These are phyloP conservation scores for Zygoascus tannicola DNA, from an alignment of 805 yeast genomes.

Conservation along the genomic window DNA sequence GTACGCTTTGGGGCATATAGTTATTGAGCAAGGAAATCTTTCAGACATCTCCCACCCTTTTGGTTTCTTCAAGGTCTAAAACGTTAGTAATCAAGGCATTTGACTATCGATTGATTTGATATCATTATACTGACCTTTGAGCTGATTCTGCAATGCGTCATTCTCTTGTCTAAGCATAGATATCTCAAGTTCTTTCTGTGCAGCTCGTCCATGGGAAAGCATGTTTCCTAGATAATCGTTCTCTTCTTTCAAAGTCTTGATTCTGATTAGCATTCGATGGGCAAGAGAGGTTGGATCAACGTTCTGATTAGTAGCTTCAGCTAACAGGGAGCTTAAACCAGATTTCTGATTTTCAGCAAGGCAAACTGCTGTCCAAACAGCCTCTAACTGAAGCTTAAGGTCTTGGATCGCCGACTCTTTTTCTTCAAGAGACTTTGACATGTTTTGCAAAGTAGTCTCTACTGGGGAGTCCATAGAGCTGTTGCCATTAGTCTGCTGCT, in stretches of 20 bases:
- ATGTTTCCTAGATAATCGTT: slow-evolving; percentile 56
- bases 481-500: background rate
- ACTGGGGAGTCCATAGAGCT: slow-evolving; percentile 18
- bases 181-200: slow-evolving; percentile 59
- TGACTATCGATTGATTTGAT: too few species aligned
- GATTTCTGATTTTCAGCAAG: slow-evolving; percentile 6
- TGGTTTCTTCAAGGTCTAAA: too few species aligned
- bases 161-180: slow-evolving; percentile 49
- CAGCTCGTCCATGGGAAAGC: slow-evolving; percentile 67
- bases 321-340: background rate
- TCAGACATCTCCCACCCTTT: background rate
- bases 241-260: slow-evolving; percentile 54
- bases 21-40: too few species aligned
- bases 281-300: slow-evolving; percentile 62
- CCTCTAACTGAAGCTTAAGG: slow-evolving; percentile 54
- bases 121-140: slow-evolving; percentile 10
- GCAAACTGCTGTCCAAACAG: slow-evolving; percentile 44
- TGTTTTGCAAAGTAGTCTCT: slow-evolving; percentile 39
- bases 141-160: slow-evolving; percentile 33
- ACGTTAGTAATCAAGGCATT: too few species aligned
- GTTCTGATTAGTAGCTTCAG: slow-evolving; percentile 1
- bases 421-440: slow-evolving; percentile 40
- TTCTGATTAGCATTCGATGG: slow-evolving; percentile 57
- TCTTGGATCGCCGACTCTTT: slow-evolving; percentile 46
- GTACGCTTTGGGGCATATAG: too few species aligned